Conservation (phyloP, 2,329 filamentous ascomycete genomes). For the Whalleya microplaca region DNA sequence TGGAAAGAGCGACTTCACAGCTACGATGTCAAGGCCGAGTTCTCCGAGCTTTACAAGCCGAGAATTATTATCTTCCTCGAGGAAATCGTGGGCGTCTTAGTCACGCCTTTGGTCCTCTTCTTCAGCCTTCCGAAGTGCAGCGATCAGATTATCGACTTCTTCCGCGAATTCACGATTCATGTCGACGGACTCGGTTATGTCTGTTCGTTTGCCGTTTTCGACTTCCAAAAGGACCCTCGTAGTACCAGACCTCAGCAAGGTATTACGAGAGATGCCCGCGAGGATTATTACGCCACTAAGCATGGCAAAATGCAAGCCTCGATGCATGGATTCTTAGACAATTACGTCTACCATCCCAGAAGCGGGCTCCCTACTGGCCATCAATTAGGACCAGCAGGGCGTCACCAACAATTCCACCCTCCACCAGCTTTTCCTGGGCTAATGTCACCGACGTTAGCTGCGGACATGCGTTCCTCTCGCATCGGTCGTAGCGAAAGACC, state of each 20-base stretch:
- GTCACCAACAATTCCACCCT: slow-evolving; percentile 69
- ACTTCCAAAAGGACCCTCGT: slow-evolving; percentile 82
- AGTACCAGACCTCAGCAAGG: slow-evolving; percentile 45
- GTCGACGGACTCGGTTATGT: slow-evolving; percentile 96
- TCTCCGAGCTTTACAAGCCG: slow-evolving; percentile 87
- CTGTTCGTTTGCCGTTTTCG: slow-evolving; percentile 96
- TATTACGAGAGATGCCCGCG: slow-evolving; percentile 67
- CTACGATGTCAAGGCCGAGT: slow-evolving; percentile 89
- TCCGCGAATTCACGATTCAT: slow-evolving; percentile 95
- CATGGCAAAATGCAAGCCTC: slow-evolving; percentile 99
- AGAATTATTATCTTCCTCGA: slow-evolving; percentile 91
- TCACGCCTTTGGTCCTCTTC: slow-evolving; percentile 87
- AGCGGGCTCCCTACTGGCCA: slow-evolving; percentile 66
- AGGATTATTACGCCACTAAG: slow-evolving; percentile 93
- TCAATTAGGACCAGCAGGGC: slow-evolving; percentile 52
- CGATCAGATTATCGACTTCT: slow-evolving; percentile 95
- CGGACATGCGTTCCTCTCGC: slow-evolving; percentile 59
- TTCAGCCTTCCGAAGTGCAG: slow-evolving; percentile 85
- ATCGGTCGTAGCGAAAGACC: slow-evolving; percentile 50
- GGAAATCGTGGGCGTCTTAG: slow-evolving; percentile 88
- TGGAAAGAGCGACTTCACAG: slow-evolving; percentile 93
- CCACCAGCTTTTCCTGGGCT: slow-evolving; percentile 76
- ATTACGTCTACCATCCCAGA: slow-evolving; percentile 79
- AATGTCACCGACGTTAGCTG: slow-evolving; percentile 62
- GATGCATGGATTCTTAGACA: slow-evolving; percentile 92